A percentile compares a stretch with the other conserved stretches of the same genome.
These are phyloP conservation scores for Anisodus acutangulus DNA, from an alignment of 257 asterid species.

Conservation along the genomic window DNA sequence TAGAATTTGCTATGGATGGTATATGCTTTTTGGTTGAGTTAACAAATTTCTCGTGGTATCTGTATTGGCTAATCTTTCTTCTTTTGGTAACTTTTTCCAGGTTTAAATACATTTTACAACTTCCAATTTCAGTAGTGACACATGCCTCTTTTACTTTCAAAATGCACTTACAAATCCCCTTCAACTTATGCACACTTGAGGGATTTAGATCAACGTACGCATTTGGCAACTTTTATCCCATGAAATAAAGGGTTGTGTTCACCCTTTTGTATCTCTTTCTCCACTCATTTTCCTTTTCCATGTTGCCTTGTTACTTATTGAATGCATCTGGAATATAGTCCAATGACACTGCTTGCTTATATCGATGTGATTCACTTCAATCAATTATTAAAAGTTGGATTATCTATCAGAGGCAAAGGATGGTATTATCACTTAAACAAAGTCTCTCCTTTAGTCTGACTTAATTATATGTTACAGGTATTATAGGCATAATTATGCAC, in stretches of 20 bases:
- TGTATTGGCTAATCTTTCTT: background rate
- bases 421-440: background rate
- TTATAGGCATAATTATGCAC: background rate
- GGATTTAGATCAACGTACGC: background rate
- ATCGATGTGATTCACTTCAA: background rate
- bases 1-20: background rate
- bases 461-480: background rate
- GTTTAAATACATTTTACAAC: background rate
- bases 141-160: background rate
- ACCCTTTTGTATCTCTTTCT: background rate
- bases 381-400: background rate
- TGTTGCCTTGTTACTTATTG: background rate
- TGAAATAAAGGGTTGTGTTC: background rate
- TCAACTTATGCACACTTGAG: background rate
- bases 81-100: background rate
- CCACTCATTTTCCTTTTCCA: background rate
- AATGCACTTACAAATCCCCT: conserved; percentile 1
- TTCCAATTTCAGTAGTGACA: background rate
- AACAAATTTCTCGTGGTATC: conserved; percentile 8
- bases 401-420: background rate
- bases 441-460: background rate
- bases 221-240: background rate
- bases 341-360: background rate
- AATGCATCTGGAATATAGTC: background rate
- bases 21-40: background rate